Percentiles rank a stretch among this genome's conserved stretches.
Evolutionary conservation across 2,329 filamentous ascomycete species (phyloP).

Genomic region (Talaromyces sp.): DNA sequence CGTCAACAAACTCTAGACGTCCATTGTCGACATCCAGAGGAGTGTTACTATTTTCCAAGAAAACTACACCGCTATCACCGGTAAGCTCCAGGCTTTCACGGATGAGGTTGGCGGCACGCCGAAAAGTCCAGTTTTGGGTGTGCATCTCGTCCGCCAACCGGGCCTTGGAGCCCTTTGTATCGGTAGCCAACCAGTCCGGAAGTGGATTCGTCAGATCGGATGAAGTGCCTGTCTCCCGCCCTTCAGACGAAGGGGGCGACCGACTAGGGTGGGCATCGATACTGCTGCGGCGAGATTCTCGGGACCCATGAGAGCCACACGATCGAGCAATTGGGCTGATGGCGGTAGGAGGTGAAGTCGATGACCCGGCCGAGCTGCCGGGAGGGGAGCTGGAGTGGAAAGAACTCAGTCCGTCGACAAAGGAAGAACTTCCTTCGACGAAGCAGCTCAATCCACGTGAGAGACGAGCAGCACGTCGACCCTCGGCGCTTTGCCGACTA

Average conservation of each 20-base stretch:
- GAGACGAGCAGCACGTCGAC: conserved; percentile 51
- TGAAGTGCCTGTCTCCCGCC: conserved; percentile 24
- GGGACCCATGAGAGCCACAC: conserved; percentile 5
- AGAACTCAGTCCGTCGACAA: conserved; percentile 25
- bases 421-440: conserved; percentile 48
- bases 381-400: conserved; percentile 19
- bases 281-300: conserved; percentile 10
- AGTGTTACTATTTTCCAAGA: conserved; percentile 28
- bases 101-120: conserved; percentile 45
- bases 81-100: conserved; percentile 44
- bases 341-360: conserved; percentile 2
- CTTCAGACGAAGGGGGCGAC: conserved; percentile 26
- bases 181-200: conserved; percentile 27
- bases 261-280: conserved; percentile 13
- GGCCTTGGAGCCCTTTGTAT: conserved; percentile 20
- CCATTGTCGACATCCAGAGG: conserved; percentile 25
- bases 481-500: conserved; percentile 48
- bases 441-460: conserved; percentile 53
- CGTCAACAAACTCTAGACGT: conserved; percentile 24
- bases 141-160: conserved; percentile 29
- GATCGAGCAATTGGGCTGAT: conserved; percentile 3
- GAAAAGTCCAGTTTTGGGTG: conserved; percentile 41
- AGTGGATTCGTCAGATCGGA: conserved; percentile 25
- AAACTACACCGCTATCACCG: conserved; percentile 44
- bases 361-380: conserved; percentile 13